phyloP scores from a whole-genome alignment of 164 flowering plant species.

The Nymphaea thermarum region DNA sequence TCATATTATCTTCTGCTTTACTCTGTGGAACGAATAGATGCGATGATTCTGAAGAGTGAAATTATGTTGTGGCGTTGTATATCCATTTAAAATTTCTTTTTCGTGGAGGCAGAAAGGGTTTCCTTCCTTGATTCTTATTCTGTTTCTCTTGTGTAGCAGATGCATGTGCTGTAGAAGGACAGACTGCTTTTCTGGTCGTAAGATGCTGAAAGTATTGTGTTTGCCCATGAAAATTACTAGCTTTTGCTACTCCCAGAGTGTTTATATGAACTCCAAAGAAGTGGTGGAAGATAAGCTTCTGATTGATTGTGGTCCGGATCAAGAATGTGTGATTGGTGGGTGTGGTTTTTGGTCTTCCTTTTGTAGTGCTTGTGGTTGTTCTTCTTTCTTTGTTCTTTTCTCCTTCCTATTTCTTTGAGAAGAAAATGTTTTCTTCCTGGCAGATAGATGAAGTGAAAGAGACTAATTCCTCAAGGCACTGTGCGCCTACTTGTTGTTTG shows the following conservation, averaged over 20 bases:
- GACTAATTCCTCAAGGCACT: background rate
- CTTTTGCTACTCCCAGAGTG: background rate
- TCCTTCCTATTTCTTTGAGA: background rate
- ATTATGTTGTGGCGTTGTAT: too few species aligned
- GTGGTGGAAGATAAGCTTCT: constrained; percentile 1
- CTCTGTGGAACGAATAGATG: too few species aligned
- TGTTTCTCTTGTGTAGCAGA: background rate
- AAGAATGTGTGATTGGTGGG: constrained; percentile 4
- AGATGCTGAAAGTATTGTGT: background rate
- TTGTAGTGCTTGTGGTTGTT: background rate
- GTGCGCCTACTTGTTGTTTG: background rate
- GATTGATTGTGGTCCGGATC: constrained; percentile 3
- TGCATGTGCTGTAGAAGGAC: background rate
- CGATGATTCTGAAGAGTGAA: too few species aligned
- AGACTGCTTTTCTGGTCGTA: background rate
- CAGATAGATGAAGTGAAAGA: background rate
- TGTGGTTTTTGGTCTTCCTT: background rate
- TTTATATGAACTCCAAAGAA: background rate
- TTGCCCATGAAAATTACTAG: background rate
- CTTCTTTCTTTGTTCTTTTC: background rate
- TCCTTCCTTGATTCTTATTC: too few species aligned
- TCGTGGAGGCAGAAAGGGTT: too few species aligned
- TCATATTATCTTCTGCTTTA: too few species aligned
- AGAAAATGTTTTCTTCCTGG: background rate
- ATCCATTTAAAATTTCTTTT: too few species aligned